phyloP scores from a whole-genome alignment of 2,329 filamentous ascomycete genomes.

The Stachybotrys chlorohalonatus region DNA sequence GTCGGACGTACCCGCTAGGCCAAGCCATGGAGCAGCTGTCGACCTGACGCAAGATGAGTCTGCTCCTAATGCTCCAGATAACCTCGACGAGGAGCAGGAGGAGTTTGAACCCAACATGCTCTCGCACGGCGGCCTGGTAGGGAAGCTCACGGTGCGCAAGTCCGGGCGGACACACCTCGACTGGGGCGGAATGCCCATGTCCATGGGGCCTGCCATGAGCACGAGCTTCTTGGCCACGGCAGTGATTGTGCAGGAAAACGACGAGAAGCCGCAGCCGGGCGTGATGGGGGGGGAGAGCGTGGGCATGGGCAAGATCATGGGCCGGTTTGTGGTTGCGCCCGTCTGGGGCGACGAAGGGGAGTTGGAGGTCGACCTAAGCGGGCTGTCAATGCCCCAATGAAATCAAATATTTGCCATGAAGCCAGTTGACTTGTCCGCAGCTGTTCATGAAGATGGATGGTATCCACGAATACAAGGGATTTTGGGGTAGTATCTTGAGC shows the following conservation, averaged over 20 bases:
- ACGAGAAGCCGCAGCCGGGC: slow-evolving; percentile 36
- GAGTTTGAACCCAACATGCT: slow-evolving; percentile 23
- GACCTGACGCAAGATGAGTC: slow-evolving; percentile 30
- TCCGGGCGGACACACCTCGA: slow-evolving; percentile 54
- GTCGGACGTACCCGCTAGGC: slow-evolving; percentile 19
- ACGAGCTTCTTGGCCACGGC: slow-evolving; percentile 50
- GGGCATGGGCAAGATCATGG: slow-evolving; percentile 55
- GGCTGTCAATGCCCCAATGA: slow-evolving; percentile 10
- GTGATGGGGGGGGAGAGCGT: slow-evolving; percentile 41
- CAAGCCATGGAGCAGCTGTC: slow-evolving; percentile 18
- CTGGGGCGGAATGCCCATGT: slow-evolving; percentile 50
- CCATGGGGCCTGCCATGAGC: slow-evolving; percentile 41
- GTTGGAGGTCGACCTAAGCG: slow-evolving; percentile 36
- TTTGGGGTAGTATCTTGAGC: too few species aligned
- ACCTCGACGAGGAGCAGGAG: slow-evolving; percentile 16
- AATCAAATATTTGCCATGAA: not conserved
- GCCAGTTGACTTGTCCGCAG: too few species aligned
- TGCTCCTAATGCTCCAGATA: slow-evolving; percentile 2
- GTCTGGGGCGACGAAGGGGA: slow-evolving; percentile 49
- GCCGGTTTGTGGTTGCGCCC: slow-evolving; percentile 51
- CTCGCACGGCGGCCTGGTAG: slow-evolving; percentile 47
- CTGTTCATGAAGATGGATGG: too few species aligned
- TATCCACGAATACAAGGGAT: too few species aligned
- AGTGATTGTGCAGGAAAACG: slow-evolving; percentile 49
- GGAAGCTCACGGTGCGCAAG: slow-evolving; percentile 50